Conservation (phyloP, 2,329 filamentous ascomycete species). For the Daldinia eschscholtzii region DNA sequence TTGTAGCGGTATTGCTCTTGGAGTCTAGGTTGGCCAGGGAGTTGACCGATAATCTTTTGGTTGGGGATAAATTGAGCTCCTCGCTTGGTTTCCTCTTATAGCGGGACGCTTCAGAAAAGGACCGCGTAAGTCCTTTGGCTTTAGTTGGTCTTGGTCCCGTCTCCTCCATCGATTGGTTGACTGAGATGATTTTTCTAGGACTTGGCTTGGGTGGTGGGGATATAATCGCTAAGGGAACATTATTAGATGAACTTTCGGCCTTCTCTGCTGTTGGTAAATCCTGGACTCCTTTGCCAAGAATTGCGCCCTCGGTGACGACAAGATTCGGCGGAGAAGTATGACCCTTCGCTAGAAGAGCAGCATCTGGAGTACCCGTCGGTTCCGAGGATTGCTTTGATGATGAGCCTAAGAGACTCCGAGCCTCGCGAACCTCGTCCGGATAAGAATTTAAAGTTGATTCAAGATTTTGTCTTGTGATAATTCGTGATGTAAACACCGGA, state of each 20-base stretch:
- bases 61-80: conserved; percentile 11
- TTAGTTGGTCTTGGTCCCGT: conserved; percentile 20
- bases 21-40: conserved; percentile 20
- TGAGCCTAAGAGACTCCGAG: conserved; percentile 31
- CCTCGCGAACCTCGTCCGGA: conserved; percentile 43
- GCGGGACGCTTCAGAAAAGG: conserved; percentile 36
- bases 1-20: conserved; percentile 15
- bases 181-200: conserved; percentile 9
- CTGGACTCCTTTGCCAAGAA: neutral
- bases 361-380: conserved; percentile 15
- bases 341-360: conserved; percentile 4
- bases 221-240: neutral
- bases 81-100: conserved; percentile 42
- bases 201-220: conserved; percentile 1
- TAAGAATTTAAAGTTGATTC: conserved; percentile 48
- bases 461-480: conserved; percentile 51
- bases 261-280: neutral
- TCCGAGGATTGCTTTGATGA: conserved; percentile 15
- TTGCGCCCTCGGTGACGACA: neutral
- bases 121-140: conserved; percentile 30
- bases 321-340: neutral
- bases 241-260: neutral
- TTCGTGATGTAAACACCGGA: conserved; percentile 45
- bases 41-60: conserved; percentile 36
- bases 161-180: conserved; percentile 38